These are phyloP conservation scores for Ochromonas danica DNA, from an alignment of 108 stramenopile genomes.

Conservation along the genomic window DNA sequence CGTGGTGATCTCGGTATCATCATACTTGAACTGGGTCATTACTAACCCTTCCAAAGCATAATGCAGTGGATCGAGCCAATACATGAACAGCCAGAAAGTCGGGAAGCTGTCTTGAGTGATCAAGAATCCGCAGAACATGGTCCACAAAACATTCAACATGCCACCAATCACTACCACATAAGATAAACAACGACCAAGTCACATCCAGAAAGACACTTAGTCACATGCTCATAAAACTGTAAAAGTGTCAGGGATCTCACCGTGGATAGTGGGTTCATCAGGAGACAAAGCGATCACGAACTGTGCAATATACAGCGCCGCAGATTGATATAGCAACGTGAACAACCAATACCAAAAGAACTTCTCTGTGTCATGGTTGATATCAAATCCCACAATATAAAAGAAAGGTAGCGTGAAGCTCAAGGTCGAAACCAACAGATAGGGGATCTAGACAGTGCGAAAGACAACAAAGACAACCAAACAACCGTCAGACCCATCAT, in stretches of 20 bases:
- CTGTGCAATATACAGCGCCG: not conserved
- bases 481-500: too few species aligned
- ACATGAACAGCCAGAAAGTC: too few species aligned
- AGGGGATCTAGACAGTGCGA: not conserved
- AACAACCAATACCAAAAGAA: slow-evolving; percentile 51
- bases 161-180: not conserved
- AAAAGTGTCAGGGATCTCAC: too few species aligned
- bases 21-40: slow-evolving; percentile 18
- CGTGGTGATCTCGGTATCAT: not conserved
- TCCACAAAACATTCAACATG: not conserved
- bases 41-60: too few species aligned
- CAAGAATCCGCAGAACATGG: slow-evolving; percentile 25
- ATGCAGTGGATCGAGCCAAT: not conserved
- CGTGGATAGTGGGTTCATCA: too few species aligned
- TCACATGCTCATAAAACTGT: too few species aligned
- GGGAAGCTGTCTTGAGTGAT: not conserved
- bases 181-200: not conserved
- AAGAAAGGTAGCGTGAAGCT: slow-evolving; percentile 25
- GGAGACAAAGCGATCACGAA: not conserved
- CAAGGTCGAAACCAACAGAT: not conserved
- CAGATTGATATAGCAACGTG: not conserved
- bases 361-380: slow-evolving; percentile 38
- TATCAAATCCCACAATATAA: too few species aligned
- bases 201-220: too few species aligned
- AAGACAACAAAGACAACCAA: too few species aligned